phyloP scores from a whole-genome alignment of 371 early-diverging fungal genomes.

The Lichtheimia hyalospora region DNA sequence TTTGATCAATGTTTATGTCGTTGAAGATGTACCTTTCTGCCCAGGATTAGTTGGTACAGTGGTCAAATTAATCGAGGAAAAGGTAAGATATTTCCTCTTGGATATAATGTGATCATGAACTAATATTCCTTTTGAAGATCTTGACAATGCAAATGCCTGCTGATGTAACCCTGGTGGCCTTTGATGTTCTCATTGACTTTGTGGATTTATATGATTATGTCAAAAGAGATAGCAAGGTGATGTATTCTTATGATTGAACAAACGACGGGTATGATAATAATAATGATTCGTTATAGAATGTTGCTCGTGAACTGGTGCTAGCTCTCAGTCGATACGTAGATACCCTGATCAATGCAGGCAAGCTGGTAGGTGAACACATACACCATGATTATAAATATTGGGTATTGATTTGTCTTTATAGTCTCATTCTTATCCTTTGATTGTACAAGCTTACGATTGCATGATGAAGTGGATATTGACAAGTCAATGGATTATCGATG shows the following conservation, averaged over 20 bases:
- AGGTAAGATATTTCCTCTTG: slow-evolving; percentile 42
- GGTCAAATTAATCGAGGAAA: slow-evolving; percentile 73
- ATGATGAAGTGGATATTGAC: slow-evolving; percentile 74
- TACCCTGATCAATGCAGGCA: slow-evolving; percentile 45
- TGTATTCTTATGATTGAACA: neutral
- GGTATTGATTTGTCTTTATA: neutral
- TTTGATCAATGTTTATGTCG: slow-evolving; percentile 71
- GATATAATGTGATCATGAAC: neutral
- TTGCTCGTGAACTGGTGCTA: slow-evolving; percentile 70
- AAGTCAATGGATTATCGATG: slow-evolving; percentile 76
- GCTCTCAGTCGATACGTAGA: slow-evolving; percentile 74
- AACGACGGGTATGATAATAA: neutral
- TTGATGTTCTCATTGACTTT: slow-evolving; percentile 71
- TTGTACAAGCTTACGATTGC: slow-evolving; percentile 75
- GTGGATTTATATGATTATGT: slow-evolving; percentile 67
- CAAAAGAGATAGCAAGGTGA: slow-evolving; percentile 69
- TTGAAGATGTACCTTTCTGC: slow-evolving; percentile 76
- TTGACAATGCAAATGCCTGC: slow-evolving; percentile 63
- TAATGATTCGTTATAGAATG: slow-evolving; percentile 42
- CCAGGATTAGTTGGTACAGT: slow-evolving; percentile 73
- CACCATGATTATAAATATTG: neutral
- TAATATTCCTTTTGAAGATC: slow-evolving; percentile 34
- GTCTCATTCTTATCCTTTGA: slow-evolving; percentile 52
- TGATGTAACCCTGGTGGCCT: slow-evolving; percentile 69
- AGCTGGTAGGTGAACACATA: slow-evolving; percentile 25